These are phyloP conservation scores for Manihot esculenta DNA, from an alignment of 441 rosid genomes.

Conservation along the genomic window DNA sequence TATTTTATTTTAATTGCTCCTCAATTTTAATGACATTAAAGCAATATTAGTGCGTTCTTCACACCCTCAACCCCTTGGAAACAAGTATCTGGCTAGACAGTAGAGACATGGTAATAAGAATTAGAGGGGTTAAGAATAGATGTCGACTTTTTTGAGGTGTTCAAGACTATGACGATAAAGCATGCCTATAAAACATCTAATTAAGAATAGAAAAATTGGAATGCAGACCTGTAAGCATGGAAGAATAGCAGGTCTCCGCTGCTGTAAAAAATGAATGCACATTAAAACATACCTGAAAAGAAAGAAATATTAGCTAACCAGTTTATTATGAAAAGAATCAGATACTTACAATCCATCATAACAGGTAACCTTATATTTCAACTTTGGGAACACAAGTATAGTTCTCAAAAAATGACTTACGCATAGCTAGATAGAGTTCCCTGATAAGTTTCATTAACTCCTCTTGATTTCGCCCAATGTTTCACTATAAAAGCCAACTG, in stretches of 20 bases:
- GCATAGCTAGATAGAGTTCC: conserved; percentile 98
- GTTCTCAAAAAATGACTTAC: conserved; percentile 47
- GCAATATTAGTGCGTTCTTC: not conserved
- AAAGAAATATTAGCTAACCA: conserved; percentile 15
- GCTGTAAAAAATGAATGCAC: conserved; percentile 96
- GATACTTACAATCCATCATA: not conserved
- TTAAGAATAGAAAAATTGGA: conserved; percentile 6
- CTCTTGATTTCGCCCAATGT: conserved; percentile 97
- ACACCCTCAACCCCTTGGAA: not conserved
- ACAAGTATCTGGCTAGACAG: not conserved
- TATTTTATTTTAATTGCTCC: not conserved
- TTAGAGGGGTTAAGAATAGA: not conserved
- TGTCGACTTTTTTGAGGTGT: not conserved
- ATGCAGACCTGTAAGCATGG: conserved; percentile 88
- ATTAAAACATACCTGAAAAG: conserved; percentile 68
- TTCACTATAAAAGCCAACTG: conserved; percentile 89
- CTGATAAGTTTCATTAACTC: conserved; percentile 88
- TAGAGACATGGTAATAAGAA: not conserved
- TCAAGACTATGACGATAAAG: not conserved
- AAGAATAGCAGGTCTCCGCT: conserved; percentile 79
- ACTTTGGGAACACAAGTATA: conserved; percentile 12
- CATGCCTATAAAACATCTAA: not conserved
- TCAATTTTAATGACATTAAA: conserved; percentile 1
- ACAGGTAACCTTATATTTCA: not conserved
- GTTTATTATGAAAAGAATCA: not conserved